Evolutionary conservation across 768 basidiomycete species (phyloP).

Genomic region (Kwoniella europaea): DNA sequence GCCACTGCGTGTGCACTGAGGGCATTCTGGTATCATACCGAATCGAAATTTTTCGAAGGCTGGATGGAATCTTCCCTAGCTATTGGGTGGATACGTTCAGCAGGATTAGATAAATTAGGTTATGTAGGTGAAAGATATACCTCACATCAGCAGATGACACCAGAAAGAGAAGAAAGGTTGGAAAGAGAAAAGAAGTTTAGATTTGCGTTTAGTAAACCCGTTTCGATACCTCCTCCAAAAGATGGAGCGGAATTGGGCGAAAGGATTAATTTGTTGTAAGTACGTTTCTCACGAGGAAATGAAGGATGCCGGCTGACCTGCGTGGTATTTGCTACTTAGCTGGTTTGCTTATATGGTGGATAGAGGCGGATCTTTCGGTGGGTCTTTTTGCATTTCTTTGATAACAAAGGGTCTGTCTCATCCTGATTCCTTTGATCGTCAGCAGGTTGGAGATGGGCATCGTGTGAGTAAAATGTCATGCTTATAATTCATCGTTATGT

Average conservation of each 20-base stretch:
- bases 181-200: constrained; percentile 23
- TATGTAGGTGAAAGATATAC: constrained; percentile 16
- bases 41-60: constrained; percentile 36
- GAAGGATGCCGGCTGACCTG: background rate
- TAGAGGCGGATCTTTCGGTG: constrained; percentile 22
- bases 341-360: constrained; percentile 42
- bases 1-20: constrained; percentile 31
- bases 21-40: constrained; percentile 11
- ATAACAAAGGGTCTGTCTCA: background rate
- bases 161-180: background rate
- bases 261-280: constrained; percentile 46
- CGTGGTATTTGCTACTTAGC: constrained; percentile 19
- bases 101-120: constrained; percentile 41
- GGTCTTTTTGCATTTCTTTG: constrained; percentile 8
- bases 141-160: background rate
- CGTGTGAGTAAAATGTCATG: constrained; percentile 14
- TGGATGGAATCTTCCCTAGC: constrained; percentile 28
- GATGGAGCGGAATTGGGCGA: constrained; percentile 29
- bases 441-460: constrained; percentile 27
- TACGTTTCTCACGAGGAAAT: background rate
- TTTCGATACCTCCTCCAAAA: constrained; percentile 24
- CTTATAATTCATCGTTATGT: background rate
- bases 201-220: constrained; percentile 26
- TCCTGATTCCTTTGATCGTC: background rate
- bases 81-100: constrained; percentile 21